Conservation (phyloP, 2,329 filamentous ascomycete genomes). For the Aulographum hederae region DNA sequence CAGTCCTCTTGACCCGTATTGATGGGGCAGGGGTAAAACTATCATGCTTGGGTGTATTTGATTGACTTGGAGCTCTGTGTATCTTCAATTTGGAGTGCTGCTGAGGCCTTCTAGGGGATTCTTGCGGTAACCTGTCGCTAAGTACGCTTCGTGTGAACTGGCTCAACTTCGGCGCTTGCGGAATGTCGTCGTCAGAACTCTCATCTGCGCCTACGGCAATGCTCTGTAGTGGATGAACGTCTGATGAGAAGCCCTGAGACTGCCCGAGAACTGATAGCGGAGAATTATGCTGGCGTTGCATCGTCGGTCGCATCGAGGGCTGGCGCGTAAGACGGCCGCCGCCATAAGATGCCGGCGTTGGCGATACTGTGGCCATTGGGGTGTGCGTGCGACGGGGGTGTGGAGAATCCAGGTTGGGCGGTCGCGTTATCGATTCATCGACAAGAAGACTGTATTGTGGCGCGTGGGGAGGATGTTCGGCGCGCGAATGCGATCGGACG, state of each 20-base stretch:
- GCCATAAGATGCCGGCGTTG: conserved; percentile 19
- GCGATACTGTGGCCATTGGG: conserved; percentile 21
- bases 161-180: conserved; percentile 68
- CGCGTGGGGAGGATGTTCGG: no score
- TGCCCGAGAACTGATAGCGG: conserved; percentile 25
- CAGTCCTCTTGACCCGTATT: conserved; percentile 19
- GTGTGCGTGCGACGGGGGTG: no score
- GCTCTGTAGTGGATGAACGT: conserved; percentile 27
- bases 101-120: not conserved
- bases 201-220: conserved; percentile 51
- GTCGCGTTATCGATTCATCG: no score
- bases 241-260: conserved; percentile 23
- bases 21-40: conserved; percentile 21
- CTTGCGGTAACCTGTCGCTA: conserved; percentile 17
- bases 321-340: conserved; percentile 16
- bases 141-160: conserved; percentile 78
- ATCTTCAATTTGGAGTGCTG: not conserved
- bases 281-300: conserved; percentile 22
- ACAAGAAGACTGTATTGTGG: no score
- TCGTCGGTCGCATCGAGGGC: conserved; percentile 12
- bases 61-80: conserved; percentile 1
- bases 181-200: conserved; percentile 88
- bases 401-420: no score
- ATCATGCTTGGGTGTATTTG: conserved; percentile 20
- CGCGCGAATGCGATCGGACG: no score